phyloP scores from a whole-genome alignment of 1,284 basidiomycete genomes.

The Amylostereum areolatum region DNA sequence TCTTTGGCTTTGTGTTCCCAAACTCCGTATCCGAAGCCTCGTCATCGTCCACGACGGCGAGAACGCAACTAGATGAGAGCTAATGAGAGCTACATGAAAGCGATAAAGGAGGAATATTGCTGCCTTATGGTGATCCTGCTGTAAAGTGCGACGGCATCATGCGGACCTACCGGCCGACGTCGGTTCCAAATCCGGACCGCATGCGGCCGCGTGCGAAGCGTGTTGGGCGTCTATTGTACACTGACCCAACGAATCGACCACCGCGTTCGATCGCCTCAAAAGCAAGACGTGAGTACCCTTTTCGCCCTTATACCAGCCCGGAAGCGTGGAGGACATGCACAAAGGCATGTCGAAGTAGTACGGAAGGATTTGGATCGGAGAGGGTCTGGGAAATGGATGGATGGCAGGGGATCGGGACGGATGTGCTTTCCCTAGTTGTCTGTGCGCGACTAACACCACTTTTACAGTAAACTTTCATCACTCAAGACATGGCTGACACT shows the following conservation, averaged over 20 bases:
- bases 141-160: too few relatives aligned
- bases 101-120: too few relatives aligned
- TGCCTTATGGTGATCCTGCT: too few relatives aligned
- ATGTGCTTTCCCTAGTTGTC: constrained; percentile 9
- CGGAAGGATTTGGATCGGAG: neutral
- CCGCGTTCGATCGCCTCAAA: constrained; percentile 25
- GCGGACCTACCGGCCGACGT: too few relatives aligned
- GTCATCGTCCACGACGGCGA: too few relatives aligned
- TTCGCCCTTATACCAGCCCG: neutral
- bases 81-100: too few relatives aligned
- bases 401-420: constrained; percentile 11
- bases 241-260: constrained; percentile 15
- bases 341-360: constrained; percentile 4
- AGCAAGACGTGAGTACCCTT: constrained; percentile 13
- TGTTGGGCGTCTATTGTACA: neutral
- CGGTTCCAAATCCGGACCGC: too few relatives aligned
- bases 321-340: neutral
- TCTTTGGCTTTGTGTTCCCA: too few relatives aligned
- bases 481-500: constrained; percentile 67
- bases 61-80: too few relatives aligned
- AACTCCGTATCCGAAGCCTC: too few relatives aligned
- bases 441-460: constrained; percentile 6
- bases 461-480: constrained; percentile 19
- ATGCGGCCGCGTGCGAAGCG: constrained; percentile 1
- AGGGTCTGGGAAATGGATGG: constrained; percentile 11